These are phyloP conservation scores for Jasminum sambac DNA, from an alignment of 257 asterid species.

Conservation along the genomic window DNA sequence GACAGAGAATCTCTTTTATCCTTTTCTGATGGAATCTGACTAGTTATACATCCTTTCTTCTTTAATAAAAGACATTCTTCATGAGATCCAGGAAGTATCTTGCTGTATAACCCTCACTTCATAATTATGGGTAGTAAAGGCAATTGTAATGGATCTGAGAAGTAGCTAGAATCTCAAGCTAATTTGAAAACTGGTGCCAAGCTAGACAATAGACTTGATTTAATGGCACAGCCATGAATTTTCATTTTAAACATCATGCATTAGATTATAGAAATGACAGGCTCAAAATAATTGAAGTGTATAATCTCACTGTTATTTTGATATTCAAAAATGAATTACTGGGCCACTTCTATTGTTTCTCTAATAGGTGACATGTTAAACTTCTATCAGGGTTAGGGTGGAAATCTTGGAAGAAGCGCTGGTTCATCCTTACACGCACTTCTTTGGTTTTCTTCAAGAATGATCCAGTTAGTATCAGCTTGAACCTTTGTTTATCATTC, in stretches of 20 bases:
- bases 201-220: not conserved
- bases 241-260: not conserved
- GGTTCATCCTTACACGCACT: slow-evolving; percentile 94
- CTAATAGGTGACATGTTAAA: slow-evolving; percentile 11
- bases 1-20: not conserved
- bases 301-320: slow-evolving; percentile 4
- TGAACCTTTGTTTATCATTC: slow-evolving; percentile 2
- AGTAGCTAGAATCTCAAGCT: not conserved
- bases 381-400: slow-evolving; percentile 86
- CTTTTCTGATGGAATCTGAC: not conserved
- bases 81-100: not conserved
- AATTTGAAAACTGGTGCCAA: not conserved
- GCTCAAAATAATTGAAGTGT: not conserved
- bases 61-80: not conserved
- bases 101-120: not conserved
- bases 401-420: slow-evolving; percentile 97
- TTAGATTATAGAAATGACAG: not conserved
- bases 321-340: slow-evolving; percentile 10
- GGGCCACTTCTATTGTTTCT: slow-evolving; percentile 16
- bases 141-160: not conserved
- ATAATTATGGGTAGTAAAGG: not conserved
- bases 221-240: not conserved
- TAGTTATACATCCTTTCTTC: not conserved
- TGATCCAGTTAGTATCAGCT: slow-evolving; percentile 48
- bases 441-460: slow-evolving; percentile 94